phyloP scores from a whole-genome alignment of 805 yeast genomes.

The Blastobotrys mokoenaii region DNA sequence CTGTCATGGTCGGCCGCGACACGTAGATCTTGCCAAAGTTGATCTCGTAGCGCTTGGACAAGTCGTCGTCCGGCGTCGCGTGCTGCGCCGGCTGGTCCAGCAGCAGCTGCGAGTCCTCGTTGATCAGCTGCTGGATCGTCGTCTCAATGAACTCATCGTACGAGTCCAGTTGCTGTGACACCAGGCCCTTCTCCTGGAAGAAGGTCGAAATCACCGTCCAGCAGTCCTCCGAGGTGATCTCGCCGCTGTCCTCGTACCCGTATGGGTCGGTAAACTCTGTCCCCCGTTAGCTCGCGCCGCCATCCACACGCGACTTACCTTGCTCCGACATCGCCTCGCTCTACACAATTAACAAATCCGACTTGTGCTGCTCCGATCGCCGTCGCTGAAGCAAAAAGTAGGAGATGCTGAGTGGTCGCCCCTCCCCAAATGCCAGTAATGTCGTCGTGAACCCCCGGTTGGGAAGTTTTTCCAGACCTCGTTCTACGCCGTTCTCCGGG shows the following conservation, averaged over 20 bases:
- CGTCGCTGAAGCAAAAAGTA: too few species aligned
- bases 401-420: too few species aligned
- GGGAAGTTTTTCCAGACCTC: too few species aligned
- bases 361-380: too few species aligned
- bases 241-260: slow-evolving; percentile 48
- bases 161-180: slow-evolving; percentile 95
- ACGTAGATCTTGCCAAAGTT: slow-evolving; percentile 96
- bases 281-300: too few species aligned
- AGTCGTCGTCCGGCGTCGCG: slow-evolving; percentile 79
- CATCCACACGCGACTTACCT: too few species aligned
- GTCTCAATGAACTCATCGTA: slow-evolving; percentile 96
- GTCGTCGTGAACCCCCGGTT: too few species aligned
- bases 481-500: too few species aligned
- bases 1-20: slow-evolving; percentile 96
- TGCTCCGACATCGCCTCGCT: too few species aligned
- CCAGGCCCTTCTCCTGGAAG: slow-evolving; percentile 93
- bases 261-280: slow-evolving; percentile 43
- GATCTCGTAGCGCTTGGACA: slow-evolving; percentile 88
- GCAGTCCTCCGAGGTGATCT: slow-evolving; percentile 95
- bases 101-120: slow-evolving; percentile 90
- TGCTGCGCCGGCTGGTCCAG: slow-evolving; percentile 98
- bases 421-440: too few species aligned
- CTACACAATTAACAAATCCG: too few species aligned
- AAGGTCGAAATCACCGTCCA: slow-evolving; percentile 97
- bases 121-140: slow-evolving; percentile 91